A percentile compares a stretch with the other conserved stretches of the same genome.
Evolutionary conservation across 2,329 filamentous ascomycete genomes (phyloP).

Genomic region (Lecanosticta acicola): DNA sequence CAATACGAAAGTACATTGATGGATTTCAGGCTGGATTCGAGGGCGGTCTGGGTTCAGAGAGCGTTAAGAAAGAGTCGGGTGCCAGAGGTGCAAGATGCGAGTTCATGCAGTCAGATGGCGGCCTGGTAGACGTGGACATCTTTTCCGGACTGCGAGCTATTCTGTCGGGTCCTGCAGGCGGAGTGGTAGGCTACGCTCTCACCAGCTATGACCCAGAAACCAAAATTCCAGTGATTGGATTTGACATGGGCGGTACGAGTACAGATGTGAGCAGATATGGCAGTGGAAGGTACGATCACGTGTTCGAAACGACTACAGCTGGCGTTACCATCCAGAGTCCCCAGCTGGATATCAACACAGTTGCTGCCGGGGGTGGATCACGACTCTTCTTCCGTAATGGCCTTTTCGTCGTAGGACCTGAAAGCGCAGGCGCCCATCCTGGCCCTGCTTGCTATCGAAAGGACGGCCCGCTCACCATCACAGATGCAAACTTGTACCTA

Average conservation of each 20-base stretch:
- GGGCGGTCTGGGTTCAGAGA: slow-evolving; percentile 71
- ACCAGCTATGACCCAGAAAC: slow-evolving; percentile 83
- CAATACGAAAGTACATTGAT: slow-evolving; percentile 69
- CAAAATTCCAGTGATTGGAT: slow-evolving; percentile 81
- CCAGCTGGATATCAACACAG: slow-evolving; percentile 90
- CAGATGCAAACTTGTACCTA: slow-evolving; percentile 82
- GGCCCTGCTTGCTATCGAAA: slow-evolving; percentile 90
- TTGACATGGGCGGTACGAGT: slow-evolving; percentile 92
- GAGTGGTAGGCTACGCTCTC: slow-evolving; percentile 85
- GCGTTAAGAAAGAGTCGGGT: slow-evolving; percentile 61
- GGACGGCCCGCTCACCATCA: slow-evolving; percentile 84
- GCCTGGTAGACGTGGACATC: slow-evolving; percentile 63
- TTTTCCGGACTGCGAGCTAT: slow-evolving; percentile 85
- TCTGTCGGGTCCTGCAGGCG: slow-evolving; percentile 83
- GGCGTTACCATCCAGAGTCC: slow-evolving; percentile 92
- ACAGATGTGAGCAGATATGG: slow-evolving; percentile 82
- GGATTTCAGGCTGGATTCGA: slow-evolving; percentile 77
- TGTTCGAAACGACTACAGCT: slow-evolving; percentile 89
- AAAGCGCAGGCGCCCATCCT: slow-evolving; percentile 82
- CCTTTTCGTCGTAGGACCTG: slow-evolving; percentile 82
- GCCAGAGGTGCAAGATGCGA: slow-evolving; percentile 74
- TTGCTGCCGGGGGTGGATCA: slow-evolving; percentile 83
- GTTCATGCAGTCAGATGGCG: slow-evolving; percentile 88
- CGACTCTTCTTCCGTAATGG: slow-evolving; percentile 83
- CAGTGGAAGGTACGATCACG: slow-evolving; percentile 80